Evolutionary conservation across 2,329 filamentous ascomycete species (phyloP).

Genomic region (Pyricularia pennisetigena): DNA sequence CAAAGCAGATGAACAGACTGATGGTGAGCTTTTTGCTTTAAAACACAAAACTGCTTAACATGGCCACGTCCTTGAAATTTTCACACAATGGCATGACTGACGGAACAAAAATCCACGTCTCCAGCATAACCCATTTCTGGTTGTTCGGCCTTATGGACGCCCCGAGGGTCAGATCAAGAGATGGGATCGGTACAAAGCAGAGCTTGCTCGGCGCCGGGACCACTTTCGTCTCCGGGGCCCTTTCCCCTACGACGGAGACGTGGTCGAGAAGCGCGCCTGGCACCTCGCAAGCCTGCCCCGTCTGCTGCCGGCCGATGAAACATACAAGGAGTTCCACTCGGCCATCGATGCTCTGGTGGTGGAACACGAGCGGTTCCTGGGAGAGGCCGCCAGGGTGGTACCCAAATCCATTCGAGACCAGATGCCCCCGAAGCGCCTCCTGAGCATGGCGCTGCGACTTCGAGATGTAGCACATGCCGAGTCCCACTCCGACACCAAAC

Average conservation of each 20-base stretch:
- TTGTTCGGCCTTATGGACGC: too few relatives aligned
- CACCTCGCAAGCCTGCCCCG: background rate
- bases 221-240: background rate
- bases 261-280: background rate
- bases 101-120: too few relatives aligned
- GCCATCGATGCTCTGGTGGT: conserved; percentile 9
- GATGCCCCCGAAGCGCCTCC: background rate
- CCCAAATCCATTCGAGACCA: background rate
- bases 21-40: background rate
- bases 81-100: too few relatives aligned
- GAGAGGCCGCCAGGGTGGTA: background rate
- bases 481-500: too few relatives aligned
- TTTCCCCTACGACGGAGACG: background rate
- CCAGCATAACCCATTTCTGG: too few relatives aligned
- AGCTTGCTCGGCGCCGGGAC: background rate
- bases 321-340: conserved; percentile 21
- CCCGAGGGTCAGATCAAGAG: too few relatives aligned
- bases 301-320: background rate
- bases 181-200: background rate
- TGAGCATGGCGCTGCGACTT: background rate
- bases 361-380: background rate
- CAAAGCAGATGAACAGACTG: background rate
- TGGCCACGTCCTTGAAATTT: too few relatives aligned
- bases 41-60: too few relatives aligned
- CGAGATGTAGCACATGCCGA: background rate